Evolutionary conservation across 805 yeast genomes (phyloP).

Genomic region (Candida rishiriensis): DNA sequence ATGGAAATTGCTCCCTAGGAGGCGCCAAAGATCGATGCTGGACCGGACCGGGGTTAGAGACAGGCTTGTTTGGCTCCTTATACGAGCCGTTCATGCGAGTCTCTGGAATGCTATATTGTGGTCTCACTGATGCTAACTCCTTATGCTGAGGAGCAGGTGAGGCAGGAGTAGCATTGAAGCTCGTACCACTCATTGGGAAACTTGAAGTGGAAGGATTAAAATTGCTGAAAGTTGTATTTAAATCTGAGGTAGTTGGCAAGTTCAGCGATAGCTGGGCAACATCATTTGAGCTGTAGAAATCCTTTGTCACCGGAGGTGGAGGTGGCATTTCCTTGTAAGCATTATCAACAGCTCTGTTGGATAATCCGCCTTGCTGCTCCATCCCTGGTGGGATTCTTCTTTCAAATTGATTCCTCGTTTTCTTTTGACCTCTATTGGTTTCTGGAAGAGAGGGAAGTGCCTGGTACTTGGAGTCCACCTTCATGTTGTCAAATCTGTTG

Average conservation of each 20-base stretch:
- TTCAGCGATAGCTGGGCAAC: not conserved
- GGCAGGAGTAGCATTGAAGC: not conserved
- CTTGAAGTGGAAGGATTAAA: not conserved
- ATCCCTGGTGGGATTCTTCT: not conserved
- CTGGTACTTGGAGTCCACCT: conserved; percentile 1
- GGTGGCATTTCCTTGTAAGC: not conserved
- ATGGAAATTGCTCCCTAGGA: not conserved
- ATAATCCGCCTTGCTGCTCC: not conserved
- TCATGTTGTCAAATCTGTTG: conserved; percentile 3
- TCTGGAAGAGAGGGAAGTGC: conserved; percentile 8
- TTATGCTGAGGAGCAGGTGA: not conserved
- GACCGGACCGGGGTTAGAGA: not conserved
- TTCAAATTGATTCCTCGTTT: no score
- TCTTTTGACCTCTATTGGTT: conserved; percentile 3
- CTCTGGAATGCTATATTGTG: not conserved
- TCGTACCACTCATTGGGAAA: not conserved
- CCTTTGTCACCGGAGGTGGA: conserved; percentile 3
- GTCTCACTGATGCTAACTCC: no score
- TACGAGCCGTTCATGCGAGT: no score
- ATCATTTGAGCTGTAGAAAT: not conserved
- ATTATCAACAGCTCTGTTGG: not conserved
- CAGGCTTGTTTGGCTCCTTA: not conserved
- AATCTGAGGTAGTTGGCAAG: not conserved
- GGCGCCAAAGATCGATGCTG: not conserved
- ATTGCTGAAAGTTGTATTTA: not conserved